A percentile compares a stretch with the other conserved stretches of the same genome.
Evolutionary conservation across 2,329 filamentous ascomycete species (phyloP).

Genomic region (Colletotrichum sp.): DNA sequence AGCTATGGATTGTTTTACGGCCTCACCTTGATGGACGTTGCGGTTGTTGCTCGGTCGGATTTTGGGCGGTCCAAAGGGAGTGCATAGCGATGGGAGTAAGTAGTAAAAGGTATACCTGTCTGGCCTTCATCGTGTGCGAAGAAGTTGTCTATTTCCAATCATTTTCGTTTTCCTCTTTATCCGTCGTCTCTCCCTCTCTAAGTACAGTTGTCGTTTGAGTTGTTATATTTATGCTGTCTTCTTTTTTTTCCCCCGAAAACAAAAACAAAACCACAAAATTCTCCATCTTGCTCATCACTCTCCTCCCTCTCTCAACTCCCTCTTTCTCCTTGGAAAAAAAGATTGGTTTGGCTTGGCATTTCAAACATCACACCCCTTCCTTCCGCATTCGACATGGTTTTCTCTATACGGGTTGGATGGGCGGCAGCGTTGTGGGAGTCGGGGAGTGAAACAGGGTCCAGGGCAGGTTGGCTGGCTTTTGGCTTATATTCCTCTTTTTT

Average conservation of each 20-base stretch:
- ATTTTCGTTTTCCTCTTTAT: not conserved
- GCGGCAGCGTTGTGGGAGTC: slow-evolving; percentile 25
- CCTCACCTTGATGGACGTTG: slow-evolving; percentile 27
- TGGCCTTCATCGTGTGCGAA: slow-evolving; percentile 41
- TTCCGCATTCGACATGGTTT: slow-evolving; percentile 11
- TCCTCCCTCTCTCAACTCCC: not conserved
- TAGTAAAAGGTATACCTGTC: slow-evolving; percentile 40
- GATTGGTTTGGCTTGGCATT: slow-evolving; percentile 8
- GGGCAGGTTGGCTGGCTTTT: slow-evolving; percentile 18
- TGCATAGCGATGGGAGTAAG: slow-evolving; percentile 49
- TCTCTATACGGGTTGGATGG: slow-evolving; percentile 20
- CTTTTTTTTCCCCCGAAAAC: not conserved
- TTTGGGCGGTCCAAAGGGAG: slow-evolving; percentile 20
- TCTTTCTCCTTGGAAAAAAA: not conserved
- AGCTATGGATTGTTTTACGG: slow-evolving; percentile 20
- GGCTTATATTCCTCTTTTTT: not conserved
- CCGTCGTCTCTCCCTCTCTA: slow-evolving; percentile 6
- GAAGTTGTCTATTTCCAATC: slow-evolving; percentile 14
- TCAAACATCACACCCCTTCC: not conserved
- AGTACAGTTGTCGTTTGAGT: not conserved
- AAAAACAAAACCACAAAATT: not conserved
- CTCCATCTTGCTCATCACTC: not conserved
- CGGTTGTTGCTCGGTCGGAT: slow-evolving; percentile 30
- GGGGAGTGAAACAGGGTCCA: slow-evolving; percentile 19
- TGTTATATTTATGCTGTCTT: not conserved